Evolutionary conservation across 352 stramenopile genomes (phyloP).

Genomic region (Globisporangium cystogenes): DNA sequence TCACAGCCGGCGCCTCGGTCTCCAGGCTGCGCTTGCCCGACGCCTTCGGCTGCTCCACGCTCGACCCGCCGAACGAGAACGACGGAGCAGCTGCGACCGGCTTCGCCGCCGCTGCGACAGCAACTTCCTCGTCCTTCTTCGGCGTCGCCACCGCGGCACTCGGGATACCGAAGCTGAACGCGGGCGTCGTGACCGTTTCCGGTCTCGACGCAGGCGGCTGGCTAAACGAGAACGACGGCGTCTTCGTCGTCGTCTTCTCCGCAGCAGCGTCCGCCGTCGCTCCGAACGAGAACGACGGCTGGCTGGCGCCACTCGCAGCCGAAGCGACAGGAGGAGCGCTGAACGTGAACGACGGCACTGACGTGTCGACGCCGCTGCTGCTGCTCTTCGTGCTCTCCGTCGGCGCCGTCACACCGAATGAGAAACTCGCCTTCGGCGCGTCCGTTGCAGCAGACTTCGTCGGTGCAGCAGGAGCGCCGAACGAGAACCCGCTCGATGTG

Average conservation of each 20-base stretch:
- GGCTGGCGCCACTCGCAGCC: constrained; percentile 14
- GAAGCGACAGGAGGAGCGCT: constrained; percentile 19
- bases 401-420: constrained; percentile 18
- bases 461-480: constrained; percentile 11
- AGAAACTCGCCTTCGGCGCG: constrained; percentile 16
- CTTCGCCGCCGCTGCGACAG: constrained; percentile 3
- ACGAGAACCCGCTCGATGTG: constrained; percentile 23
- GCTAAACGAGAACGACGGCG: constrained; percentile 21
- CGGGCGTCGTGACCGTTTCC: constrained; percentile 5
- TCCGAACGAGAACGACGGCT: constrained; percentile 21
- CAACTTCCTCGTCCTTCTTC: not conserved
- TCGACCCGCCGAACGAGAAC: constrained; percentile 13
- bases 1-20: constrained; percentile 3
- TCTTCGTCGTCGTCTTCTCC: constrained; percentile 2
- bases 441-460: constrained; percentile 8
- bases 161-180: constrained; percentile 27
- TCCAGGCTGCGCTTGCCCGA: constrained; percentile 4
- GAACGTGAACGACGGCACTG: constrained; percentile 45
- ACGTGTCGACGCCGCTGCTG: constrained; percentile 3
- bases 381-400: constrained; percentile 12
- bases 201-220: not conserved
- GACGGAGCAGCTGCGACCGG: too few species aligned
- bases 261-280: constrained; percentile 2
- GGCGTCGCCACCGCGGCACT: not conserved
- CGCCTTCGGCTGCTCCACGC: not conserved